phyloP scores from a whole-genome alignment of 192 early-diverging fungal genomes.

The Funneliformis geosporum region DNA sequence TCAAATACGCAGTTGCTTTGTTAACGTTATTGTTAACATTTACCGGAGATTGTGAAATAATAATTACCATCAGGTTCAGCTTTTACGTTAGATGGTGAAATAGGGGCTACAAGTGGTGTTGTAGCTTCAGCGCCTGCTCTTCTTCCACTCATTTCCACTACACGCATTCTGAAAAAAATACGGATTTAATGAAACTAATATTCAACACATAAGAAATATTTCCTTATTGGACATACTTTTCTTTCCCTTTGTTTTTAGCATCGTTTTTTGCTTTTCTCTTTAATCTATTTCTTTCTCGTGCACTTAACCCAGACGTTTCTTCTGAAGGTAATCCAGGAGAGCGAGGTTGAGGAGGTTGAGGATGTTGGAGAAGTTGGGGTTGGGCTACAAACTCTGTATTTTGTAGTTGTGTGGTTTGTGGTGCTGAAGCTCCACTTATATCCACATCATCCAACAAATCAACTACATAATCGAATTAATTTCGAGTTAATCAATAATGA shows the following conservation, averaged over 20 bases:
- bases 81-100: slow-evolving; percentile 28
- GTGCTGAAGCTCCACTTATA: slow-evolving; percentile 46
- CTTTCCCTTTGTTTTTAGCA: slow-evolving; percentile 71
- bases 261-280: slow-evolving; percentile 87
- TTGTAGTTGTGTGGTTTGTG: slow-evolving; percentile 30
- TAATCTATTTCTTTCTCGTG: slow-evolving; percentile 82
- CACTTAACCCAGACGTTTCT: slow-evolving; percentile 80
- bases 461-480: slow-evolving; percentile 46
- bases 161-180: slow-evolving; percentile 45
- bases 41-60: neutral
- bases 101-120: slow-evolving; percentile 24
- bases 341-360: slow-evolving; percentile 34
- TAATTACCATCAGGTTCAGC: slow-evolving; percentile 24
- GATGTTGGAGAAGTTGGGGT: slow-evolving; percentile 37
- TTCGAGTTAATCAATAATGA: neutral
- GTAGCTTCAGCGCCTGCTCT: slow-evolving; percentile 34
- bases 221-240: slow-evolving; percentile 56
- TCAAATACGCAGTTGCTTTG: neutral
- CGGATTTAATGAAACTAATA: neutral
- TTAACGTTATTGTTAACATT: neutral
- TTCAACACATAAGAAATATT: neutral
- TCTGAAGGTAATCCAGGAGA: slow-evolving; percentile 38
- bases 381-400: slow-evolving; percentile 34
- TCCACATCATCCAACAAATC: slow-evolving; percentile 88
- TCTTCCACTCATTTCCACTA: slow-evolving; percentile 42